Conservation (phyloP, 31 red algal species). For the Odonthalia washingtoniensis region DNA sequence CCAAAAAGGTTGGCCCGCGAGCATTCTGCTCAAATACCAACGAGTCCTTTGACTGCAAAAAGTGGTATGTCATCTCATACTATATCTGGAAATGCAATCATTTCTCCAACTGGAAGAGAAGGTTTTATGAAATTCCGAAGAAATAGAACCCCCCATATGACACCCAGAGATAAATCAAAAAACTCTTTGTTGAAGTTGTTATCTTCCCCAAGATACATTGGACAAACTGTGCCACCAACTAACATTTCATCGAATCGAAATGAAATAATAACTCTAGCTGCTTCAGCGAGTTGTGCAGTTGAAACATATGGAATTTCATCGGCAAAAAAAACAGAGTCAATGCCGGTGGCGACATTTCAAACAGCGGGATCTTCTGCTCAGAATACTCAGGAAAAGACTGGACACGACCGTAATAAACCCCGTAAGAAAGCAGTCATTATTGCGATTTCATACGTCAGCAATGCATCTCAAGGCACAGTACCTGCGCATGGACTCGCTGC, state of each 20-base stretch:
- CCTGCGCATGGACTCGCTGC: slow-evolving; percentile 5
- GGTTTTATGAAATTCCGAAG: too few species aligned
- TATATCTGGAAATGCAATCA: too few species aligned
- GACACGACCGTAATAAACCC: not conserved
- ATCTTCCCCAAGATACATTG: not conserved
- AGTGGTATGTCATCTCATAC: too few species aligned
- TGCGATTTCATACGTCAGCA: slow-evolving; percentile 30
- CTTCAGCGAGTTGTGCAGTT: not conserved
- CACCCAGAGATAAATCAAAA: too few species aligned
- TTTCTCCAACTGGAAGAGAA: too few species aligned
- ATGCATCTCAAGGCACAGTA: not conserved
- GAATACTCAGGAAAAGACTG: not conserved
- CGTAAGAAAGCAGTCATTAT: slow-evolving; percentile 33
- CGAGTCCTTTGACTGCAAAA: too few species aligned
- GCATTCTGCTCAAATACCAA: too few species aligned
- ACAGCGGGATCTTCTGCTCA: not conserved
- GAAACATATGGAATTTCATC: not conserved
- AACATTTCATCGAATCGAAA: not conserved
- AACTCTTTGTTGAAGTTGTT: too few species aligned
- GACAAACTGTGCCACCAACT: not conserved
- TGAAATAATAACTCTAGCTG: not conserved
- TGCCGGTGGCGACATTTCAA: not conserved
- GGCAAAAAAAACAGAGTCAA: not conserved
- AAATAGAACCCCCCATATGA: too few species aligned
- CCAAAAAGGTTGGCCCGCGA: too few species aligned